These are phyloP conservation scores for Globisporangium megalacanthum DNA, from an alignment of 352 stramenopile species.

Conservation along the genomic window DNA sequence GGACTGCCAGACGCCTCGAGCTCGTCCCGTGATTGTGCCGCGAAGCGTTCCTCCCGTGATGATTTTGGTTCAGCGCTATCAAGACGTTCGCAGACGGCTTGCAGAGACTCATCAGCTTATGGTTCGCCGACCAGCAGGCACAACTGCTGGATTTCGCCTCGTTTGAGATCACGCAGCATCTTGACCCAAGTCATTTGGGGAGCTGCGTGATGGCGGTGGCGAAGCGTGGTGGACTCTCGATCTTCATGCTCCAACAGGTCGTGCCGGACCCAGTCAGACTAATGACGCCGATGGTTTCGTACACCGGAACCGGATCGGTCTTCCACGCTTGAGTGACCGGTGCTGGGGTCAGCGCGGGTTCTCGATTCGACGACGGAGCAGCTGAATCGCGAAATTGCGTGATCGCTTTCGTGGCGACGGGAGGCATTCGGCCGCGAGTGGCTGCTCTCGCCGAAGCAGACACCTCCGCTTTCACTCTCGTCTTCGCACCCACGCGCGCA, in stretches of 20 bases:
- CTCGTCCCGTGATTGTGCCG: conserved; percentile 12
- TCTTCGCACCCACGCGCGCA: too few species aligned
- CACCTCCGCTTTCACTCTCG: too few species aligned
- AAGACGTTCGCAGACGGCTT: conserved; percentile 5
- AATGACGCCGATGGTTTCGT: conserved; percentile 9
- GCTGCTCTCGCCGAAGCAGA: too few species aligned
- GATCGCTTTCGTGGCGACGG: too few species aligned
- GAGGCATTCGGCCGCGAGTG: too few species aligned
- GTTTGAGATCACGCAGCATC: conserved; percentile 14
- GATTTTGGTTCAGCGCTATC: conserved; percentile 11
- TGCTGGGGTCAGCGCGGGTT: too few species aligned
- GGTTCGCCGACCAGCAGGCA: conserved; percentile 5
- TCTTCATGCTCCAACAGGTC: too few species aligned
- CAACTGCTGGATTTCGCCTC: conserved; percentile 18
- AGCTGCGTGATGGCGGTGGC: not conserved
- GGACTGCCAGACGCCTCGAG: conserved; percentile 8
- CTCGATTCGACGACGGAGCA: too few species aligned
- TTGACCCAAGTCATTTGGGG: not conserved
- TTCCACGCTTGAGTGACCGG: not conserved
- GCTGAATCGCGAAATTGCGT: too few species aligned
- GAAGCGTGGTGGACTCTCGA: not conserved
- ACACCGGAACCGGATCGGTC: not conserved
- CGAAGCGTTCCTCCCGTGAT: conserved; percentile 12
- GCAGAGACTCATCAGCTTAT: too few species aligned
- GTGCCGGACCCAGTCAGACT: not conserved